A percentile compares a stretch with the other conserved stretches of the same genome.
Conservation (phyloP, 768 basidiomycete species). For the Russula ochroleuca region DNA sequence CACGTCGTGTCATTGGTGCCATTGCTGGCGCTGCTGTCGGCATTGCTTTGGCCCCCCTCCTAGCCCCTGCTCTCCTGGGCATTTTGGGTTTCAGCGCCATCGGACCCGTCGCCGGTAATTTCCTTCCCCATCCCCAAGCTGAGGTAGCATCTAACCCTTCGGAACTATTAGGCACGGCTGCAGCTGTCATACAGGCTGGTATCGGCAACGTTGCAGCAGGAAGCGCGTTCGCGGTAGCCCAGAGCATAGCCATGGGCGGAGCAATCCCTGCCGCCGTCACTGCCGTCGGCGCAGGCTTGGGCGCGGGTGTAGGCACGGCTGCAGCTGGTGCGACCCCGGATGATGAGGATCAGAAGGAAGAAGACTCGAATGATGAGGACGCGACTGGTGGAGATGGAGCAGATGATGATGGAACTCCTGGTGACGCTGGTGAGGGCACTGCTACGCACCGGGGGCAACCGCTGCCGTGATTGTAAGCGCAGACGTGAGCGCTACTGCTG, state of each 20-base stretch:
- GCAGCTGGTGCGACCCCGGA: neutral
- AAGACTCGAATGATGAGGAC: no score
- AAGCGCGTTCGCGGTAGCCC: constrained; percentile 4
- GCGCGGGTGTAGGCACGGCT: neutral
- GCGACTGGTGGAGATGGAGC: no score
- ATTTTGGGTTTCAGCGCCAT: constrained; percentile 6
- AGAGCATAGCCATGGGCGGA: constrained; percentile 18
- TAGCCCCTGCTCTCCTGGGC: neutral
- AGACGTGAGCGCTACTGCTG: no score
- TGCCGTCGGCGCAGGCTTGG: neutral
- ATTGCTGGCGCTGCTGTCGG: neutral
- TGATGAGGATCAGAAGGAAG: neutral
- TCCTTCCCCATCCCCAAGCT: no score
- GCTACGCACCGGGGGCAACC: no score
- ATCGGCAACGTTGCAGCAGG: constrained; percentile 18
- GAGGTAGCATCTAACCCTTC: neutral
- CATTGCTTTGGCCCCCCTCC: neutral
- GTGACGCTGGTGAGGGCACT: no score
- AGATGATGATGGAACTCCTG: no score
- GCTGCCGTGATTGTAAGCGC: no score
- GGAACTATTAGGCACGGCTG: neutral
- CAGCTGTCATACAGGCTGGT: constrained; percentile 9
- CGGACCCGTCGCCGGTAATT: constrained; percentile 14
- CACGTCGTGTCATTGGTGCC: neutral
- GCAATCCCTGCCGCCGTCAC: neutral